Conservation (phyloP, 768 basidiomycete species). For the Macrolepiota dolichaula region DNA sequence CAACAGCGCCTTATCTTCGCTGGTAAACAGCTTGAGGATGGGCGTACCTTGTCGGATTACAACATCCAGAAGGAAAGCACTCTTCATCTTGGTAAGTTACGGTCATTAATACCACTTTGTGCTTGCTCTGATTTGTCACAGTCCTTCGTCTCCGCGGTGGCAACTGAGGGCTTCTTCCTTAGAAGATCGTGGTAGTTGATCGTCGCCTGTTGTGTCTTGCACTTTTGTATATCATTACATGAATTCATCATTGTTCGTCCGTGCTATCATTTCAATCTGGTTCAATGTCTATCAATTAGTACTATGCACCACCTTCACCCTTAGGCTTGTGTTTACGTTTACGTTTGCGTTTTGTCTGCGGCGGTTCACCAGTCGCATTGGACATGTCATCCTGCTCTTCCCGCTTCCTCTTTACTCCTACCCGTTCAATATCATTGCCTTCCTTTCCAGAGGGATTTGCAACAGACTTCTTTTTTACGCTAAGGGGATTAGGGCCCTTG, state of each 20-base stretch:
- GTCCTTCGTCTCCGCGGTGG: slow-evolving; percentile 85
- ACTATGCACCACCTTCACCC: too few species aligned
- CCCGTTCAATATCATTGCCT: slow-evolving; percentile 16
- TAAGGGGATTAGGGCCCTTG: slow-evolving; percentile 90
- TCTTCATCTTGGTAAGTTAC: slow-evolving; percentile 45
- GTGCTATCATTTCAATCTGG: too few species aligned
- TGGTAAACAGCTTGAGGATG: slow-evolving; percentile 77
- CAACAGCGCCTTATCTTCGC: slow-evolving; percentile 80
- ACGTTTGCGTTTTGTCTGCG: slow-evolving; percentile 18
- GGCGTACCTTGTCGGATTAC: slow-evolving; percentile 74
- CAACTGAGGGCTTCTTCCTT: slow-evolving; percentile 16
- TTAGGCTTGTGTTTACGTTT: slow-evolving; percentile 17
- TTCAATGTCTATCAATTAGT: too few species aligned
- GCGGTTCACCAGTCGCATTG: neutral
- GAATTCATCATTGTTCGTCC: too few species aligned
- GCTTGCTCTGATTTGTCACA: slow-evolving; percentile 9
- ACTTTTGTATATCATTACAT: too few species aligned
- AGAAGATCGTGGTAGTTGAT: too few species aligned
- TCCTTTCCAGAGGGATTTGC: slow-evolving; percentile 31
- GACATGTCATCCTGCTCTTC: slow-evolving; percentile 14
- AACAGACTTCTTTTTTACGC: slow-evolving; percentile 74
- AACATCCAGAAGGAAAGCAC: slow-evolving; percentile 77
- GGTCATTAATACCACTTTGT: slow-evolving; percentile 4
- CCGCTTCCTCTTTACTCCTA: slow-evolving; percentile 26
- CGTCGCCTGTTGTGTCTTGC: too few species aligned